phyloP scores from a whole-genome alignment of 306 rosid species.

The Dryas drummondii region DNA sequence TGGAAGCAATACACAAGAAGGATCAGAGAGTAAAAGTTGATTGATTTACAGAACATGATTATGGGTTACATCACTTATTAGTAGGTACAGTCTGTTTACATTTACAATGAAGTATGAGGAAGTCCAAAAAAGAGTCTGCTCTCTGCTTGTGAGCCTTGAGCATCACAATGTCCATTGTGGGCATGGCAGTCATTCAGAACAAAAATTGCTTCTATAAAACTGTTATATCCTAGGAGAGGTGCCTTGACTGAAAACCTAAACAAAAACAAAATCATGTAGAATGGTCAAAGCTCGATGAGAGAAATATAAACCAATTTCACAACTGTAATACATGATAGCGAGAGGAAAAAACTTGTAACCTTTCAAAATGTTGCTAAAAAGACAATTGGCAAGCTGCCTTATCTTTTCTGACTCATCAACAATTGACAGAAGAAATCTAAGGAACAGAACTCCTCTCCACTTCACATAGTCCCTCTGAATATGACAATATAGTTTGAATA shows the following conservation, averaged over 20 bases:
- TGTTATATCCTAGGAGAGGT: conserved; percentile 89
- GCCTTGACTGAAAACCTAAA: conserved; percentile 61
- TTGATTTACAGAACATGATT: too few species aligned
- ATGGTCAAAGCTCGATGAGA: conserved; percentile 23
- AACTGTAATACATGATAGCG: conserved; percentile 23
- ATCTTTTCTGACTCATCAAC: conserved; percentile 95
- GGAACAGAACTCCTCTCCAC: conserved; percentile 96
- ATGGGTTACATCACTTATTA: neutral
- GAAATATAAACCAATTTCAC: conserved; percentile 11
- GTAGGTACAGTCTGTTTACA: neutral
- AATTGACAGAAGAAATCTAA: conserved; percentile 88
- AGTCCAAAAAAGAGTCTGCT: conserved; percentile 46
- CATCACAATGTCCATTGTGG: conserved; percentile 62
- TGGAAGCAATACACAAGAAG: neutral
- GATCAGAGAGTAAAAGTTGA: too few species aligned
- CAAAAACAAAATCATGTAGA: conserved; percentile 10
- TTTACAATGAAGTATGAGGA: neutral
- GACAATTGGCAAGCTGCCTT: conserved; percentile 67
- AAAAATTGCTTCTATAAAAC: conserved; percentile 87
- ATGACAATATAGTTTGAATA: conserved; percentile 23
- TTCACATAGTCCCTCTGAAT: conserved; percentile 90
- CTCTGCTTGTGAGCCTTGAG: conserved; percentile 52
- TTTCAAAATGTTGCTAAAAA: conserved; percentile 86
- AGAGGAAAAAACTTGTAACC: conserved; percentile 43
- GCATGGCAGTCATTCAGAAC: conserved; percentile 74